These are phyloP conservation scores for Aspergillus bertholletiae DNA, from an alignment of 495 filamentous ascomycete species.

Conservation along the genomic window DNA sequence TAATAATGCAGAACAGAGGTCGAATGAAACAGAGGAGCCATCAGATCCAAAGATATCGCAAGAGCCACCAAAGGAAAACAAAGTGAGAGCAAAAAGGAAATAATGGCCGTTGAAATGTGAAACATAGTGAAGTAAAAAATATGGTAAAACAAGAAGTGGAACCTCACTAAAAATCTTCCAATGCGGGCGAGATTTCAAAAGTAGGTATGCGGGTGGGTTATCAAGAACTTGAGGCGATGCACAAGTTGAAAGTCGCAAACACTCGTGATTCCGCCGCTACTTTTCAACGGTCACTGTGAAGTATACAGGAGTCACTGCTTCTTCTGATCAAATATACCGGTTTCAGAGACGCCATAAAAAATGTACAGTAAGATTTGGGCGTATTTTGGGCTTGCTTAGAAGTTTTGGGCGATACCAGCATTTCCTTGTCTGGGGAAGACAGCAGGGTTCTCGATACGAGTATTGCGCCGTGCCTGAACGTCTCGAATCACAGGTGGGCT, in stretches of 20 bases:
- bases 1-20: background rate
- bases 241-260: background rate
- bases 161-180: too few species aligned
- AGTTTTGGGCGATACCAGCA: constrained; percentile 97
- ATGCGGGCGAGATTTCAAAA: too few species aligned
- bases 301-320: background rate
- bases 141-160: too few species aligned
- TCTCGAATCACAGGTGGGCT: constrained; percentile 87
- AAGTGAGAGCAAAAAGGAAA: background rate
- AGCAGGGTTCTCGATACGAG: constrained; percentile 83
- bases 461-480: constrained; percentile 85
- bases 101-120: background rate
- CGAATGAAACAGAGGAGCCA: background rate
- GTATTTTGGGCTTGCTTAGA: constrained; percentile 44
- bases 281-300: background rate
- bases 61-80: background rate
- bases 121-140: background rate
- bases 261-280: background rate
- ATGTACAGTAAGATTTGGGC: background rate
- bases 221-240: background rate
- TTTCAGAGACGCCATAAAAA: background rate
- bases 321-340: background rate
- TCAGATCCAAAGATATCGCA: background rate
- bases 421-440: constrained; percentile 86
- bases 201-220: background rate